Conservation (phyloP, 2,329 filamentous ascomycete species). For the Fusarium transvaalense region DNA sequence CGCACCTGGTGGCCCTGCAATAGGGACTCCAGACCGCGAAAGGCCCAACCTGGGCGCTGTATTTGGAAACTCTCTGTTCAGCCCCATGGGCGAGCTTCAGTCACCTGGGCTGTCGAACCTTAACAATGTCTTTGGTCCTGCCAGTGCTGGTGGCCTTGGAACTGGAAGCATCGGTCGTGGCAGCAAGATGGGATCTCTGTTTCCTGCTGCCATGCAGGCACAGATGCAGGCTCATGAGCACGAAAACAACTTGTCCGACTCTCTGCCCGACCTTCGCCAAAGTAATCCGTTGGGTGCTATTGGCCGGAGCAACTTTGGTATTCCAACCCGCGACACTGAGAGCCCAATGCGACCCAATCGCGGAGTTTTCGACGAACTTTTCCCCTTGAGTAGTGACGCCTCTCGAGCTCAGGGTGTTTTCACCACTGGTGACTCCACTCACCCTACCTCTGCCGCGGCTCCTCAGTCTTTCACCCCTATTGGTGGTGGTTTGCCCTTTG, state of each 20-base stretch:
- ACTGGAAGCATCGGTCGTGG: conserved; percentile 78
- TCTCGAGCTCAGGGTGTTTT: conserved; percentile 54
- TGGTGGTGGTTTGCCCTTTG: conserved; percentile 53
- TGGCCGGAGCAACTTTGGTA: conserved; percentile 70
- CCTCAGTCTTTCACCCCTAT: conserved; percentile 55
- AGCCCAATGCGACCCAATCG: conserved; percentile 69
- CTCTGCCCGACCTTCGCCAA: conserved; percentile 70
- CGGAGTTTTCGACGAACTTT: conserved; percentile 68
- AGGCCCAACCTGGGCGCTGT: conserved; percentile 67
- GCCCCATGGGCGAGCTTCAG: conserved; percentile 80
- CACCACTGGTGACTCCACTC: conserved; percentile 55
- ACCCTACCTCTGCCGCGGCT: conserved; percentile 51
- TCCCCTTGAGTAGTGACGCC: conserved; percentile 56
- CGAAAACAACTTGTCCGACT: conserved; percentile 69
- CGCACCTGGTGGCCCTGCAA: conserved; percentile 66
- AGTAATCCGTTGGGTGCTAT: conserved; percentile 75
- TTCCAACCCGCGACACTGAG: conserved; percentile 68
- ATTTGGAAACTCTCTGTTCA: conserved; percentile 85
- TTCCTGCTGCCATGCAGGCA: conserved; percentile 89
- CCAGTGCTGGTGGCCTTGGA: conserved; percentile 65
- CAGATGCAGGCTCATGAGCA: conserved; percentile 85
- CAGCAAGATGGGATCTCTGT: conserved; percentile 88
- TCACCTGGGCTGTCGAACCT: conserved; percentile 78
- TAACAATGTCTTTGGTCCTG: conserved; percentile 77
- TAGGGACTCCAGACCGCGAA: conserved; percentile 76